Base-by-base conservation (phyloP, 176 grass and related monocot species). In the Bolboschoenus planiculmis region DNA sequence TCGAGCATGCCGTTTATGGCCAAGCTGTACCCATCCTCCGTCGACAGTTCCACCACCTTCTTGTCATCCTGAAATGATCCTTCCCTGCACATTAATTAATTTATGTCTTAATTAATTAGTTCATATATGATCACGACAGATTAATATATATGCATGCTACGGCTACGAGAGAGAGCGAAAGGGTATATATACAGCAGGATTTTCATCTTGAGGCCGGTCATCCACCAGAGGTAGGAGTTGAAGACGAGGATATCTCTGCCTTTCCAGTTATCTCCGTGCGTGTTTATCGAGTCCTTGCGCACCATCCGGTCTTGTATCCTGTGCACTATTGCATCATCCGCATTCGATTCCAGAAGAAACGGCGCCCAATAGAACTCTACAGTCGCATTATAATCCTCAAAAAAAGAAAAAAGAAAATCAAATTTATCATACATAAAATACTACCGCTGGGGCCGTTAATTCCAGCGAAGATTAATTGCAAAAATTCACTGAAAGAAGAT, bases 351-450 rank as follows among this genome's bases (percentile, higher is more conserved):
- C 7, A 97, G 89, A 35, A 97, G 90, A 86, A 97, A 97, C 7
- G 95, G 92, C 33, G 95, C 95, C 95, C 92, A 97, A 64, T 94
- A 94, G 88, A 97, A 97, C 86, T 97, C 92, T 29, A 94, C 87
- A 4, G 87, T 88, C 1, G 83, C 87, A 75, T 97, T 91, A 86
- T 94, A 97, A 7, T 87, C 89, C 88, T 87, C n/a, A 58, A 18
- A 55, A 35, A 37, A 24, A 40, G 35, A 39, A 30, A 30, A 58
- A 80, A 55, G 29, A 16, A 20, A 8, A 67, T 50, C 16, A 24
- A 27, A 59, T 10, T 74, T 74, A 40, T 37, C 13, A 75, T 72
- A 4, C 39, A n/a, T n/a, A n/a, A n/a, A n/a, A n/a, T n/a, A n/a
- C n/a, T n/a, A n/a, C n/a, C n/a, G n/a, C n/a, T n/a, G n/a, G n/a